phyloP scores from a whole-genome alignment of 169 alveolate genomes.

The Blepharisma undulans region DNA sequence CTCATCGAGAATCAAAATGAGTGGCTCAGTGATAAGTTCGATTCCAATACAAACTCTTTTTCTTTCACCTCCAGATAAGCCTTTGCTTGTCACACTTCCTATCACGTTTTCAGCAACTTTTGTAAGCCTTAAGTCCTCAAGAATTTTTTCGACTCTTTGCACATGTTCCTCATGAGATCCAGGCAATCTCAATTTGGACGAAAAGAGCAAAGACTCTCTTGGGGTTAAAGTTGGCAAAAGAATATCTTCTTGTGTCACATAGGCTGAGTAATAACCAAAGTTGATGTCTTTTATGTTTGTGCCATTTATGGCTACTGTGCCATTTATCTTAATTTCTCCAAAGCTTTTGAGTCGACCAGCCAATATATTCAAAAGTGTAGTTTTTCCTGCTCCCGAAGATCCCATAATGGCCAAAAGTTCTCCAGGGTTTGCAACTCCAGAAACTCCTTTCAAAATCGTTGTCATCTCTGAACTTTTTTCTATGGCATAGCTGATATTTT shows the following conservation, averaged over 20 bases:
- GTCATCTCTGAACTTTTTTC: not conserved
- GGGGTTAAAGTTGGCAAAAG: conserved; percentile 65
- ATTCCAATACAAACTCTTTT: conserved; percentile 89
- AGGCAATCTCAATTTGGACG: conserved; percentile 58
- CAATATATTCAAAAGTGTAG: conserved; percentile 87
- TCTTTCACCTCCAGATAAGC: conserved; percentile 93
- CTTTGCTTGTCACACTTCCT: conserved; percentile 65
- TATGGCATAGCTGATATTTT: not conserved
- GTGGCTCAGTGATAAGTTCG: conserved; percentile 90
- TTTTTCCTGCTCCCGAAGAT: conserved; percentile 92
- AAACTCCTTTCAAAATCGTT: conserved; percentile 32
- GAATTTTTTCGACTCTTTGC: not conserved
- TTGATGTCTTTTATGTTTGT: not conserved
- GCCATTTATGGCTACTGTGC: conserved; percentile 59
- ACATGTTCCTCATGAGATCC: conserved; percentile 11
- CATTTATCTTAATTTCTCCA: conserved; percentile 47
- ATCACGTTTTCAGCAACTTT: conserved; percentile 33
- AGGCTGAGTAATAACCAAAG: not conserved
- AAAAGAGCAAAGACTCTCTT: conserved; percentile 70
- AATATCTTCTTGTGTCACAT: conserved; percentile 69
- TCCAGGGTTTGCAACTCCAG: conserved; percentile 53
- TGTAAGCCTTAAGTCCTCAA: not conserved
- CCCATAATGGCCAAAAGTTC: conserved; percentile 67
- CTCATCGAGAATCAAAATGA: conserved; percentile 87
- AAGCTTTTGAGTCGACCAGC: conserved; percentile 69